phyloP scores from a whole-genome alignment of 139 green algal genomes.

The Pedinophyceae sp. region DNA sequence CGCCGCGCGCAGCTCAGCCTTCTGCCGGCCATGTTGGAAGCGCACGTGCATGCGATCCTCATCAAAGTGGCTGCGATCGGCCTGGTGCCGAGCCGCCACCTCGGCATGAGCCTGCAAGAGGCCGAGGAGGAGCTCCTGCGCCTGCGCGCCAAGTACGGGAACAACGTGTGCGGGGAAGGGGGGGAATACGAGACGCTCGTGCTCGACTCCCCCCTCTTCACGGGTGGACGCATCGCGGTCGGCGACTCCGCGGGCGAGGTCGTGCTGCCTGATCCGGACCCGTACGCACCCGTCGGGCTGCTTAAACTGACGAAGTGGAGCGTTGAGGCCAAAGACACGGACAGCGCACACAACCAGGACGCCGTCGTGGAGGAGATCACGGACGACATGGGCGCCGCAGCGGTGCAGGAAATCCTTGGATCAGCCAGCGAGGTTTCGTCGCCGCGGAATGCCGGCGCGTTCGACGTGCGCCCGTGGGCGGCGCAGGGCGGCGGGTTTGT shows the following conservation, averaged over 20 bases:
- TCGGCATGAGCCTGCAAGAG: conserved; percentile 53
- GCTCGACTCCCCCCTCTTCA: conserved; percentile 77
- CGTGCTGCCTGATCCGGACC: conserved; percentile 12
- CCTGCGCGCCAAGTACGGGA: conserved; percentile 43
- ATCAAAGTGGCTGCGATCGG: conserved; percentile 58
- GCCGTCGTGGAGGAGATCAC: background rate
- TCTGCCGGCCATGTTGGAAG: conserved; percentile 25
- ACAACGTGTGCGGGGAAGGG: conserved; percentile 88
- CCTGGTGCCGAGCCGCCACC: conserved; percentile 60
- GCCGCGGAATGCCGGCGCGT: too few relatives aligned
- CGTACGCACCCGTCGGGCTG: conserved; percentile 9
- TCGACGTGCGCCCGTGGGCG: too few relatives aligned
- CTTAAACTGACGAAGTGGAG: too few relatives aligned
- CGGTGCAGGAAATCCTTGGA: too few relatives aligned
- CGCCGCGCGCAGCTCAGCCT: conserved; percentile 60
- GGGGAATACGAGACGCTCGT: conserved; percentile 94
- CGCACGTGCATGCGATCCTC: conserved; percentile 12
- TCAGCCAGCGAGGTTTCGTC: too few relatives aligned
- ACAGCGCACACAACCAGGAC: conserved; percentile 2
- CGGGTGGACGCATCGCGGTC: conserved; percentile 35
- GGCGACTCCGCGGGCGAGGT: conserved; percentile 16
- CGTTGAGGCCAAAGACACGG: too few relatives aligned
- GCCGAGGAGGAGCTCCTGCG: conserved; percentile 34
- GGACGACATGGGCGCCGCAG: conserved; percentile 11
- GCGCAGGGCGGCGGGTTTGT: too few relatives aligned